Percentiles rank a stretch among this genome's conserved stretches.
phyloP scores from a whole-genome alignment of 495 filamentous ascomycete genomes.

The Aeminium ludgeri region DNA sequence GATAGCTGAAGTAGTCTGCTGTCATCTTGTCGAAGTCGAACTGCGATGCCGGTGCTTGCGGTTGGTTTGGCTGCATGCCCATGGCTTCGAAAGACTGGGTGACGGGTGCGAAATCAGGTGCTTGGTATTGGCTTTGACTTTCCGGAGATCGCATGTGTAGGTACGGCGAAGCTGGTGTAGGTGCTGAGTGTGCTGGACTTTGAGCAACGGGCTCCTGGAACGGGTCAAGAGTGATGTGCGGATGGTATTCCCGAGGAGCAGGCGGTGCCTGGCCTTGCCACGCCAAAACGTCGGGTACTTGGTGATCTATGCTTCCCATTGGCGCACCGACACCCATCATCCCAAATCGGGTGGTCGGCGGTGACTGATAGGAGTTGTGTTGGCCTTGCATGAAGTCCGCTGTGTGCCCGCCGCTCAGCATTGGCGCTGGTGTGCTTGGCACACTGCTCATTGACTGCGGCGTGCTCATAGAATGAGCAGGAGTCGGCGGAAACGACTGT shows the following conservation, averaged over 20 bases:
- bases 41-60: background rate
- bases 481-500: constrained; percentile 1
- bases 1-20: constrained; percentile 8
- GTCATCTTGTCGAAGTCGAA: constrained; percentile 10
- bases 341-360: constrained; percentile 6
- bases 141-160: too few relatives aligned
- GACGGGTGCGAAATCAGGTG: background rate
- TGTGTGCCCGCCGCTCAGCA: too few relatives aligned
- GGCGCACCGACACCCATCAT: constrained; percentile 14
- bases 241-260: constrained; percentile 4
- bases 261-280: constrained; percentile 6
- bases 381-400: background rate
- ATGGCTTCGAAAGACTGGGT: background rate
- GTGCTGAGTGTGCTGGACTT: too few relatives aligned
- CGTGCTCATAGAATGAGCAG: background rate
- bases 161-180: too few relatives aligned
- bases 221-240: too few relatives aligned
- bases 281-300: constrained; percentile 1
- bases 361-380: background rate
- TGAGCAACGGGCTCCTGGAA: too few relatives aligned
- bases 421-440: constrained; percentile 4
- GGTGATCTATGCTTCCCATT: background rate
- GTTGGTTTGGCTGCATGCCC: background rate
- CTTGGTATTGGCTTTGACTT: background rate
- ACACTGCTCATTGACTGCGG: constrained; percentile 3